Conservation (phyloP, 306 rosid genomes). For the Trifolium pratense region DNA sequence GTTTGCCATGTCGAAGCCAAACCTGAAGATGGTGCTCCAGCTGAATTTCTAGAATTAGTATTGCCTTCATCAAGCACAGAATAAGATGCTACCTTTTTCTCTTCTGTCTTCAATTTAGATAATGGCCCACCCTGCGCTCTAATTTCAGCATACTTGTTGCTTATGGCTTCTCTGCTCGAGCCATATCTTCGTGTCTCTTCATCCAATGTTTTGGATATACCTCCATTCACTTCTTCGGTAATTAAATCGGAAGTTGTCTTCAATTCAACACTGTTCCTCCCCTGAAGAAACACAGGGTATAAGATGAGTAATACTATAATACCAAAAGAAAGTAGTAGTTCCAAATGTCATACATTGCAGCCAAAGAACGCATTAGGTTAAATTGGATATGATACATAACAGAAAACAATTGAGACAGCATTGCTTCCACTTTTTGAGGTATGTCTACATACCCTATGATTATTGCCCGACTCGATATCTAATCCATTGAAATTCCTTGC, state of each 20-base stretch:
- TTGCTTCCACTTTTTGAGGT: slow-evolving; percentile 18
- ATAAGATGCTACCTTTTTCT: slow-evolving; percentile 55
- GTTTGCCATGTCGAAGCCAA: slow-evolving; percentile 75
- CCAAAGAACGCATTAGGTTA: slow-evolving; percentile 22
- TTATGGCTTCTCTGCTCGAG: slow-evolving; percentile 77
- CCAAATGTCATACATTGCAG: slow-evolving; percentile 24
- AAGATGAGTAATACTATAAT: slow-evolving; percentile 15
- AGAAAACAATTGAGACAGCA: slow-evolving; percentile 1
- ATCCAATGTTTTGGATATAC: slow-evolving; percentile 41
- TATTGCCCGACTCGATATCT: slow-evolving; percentile 68
- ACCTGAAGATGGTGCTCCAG: slow-evolving; percentile 57
- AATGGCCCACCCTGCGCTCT: slow-evolving; percentile 74
- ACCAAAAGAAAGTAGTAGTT: slow-evolving; percentile 12
- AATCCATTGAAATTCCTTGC: slow-evolving; percentile 77
- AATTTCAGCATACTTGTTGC: slow-evolving; percentile 77
- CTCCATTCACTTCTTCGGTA: slow-evolving; percentile 50
- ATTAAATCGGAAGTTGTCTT: slow-evolving; percentile 51
- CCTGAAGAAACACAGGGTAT: slow-evolving; percentile 52
- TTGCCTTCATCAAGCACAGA: slow-evolving; percentile 57
- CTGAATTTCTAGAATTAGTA: slow-evolving; percentile 42
- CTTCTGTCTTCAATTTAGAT: slow-evolving; percentile 56
- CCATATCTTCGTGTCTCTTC: slow-evolving; percentile 69
- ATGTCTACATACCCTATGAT: slow-evolving; percentile 55
- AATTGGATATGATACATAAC: slow-evolving; percentile 13
- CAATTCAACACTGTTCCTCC: slow-evolving; percentile 60